Percentiles rank a stretch among this genome's conserved stretches.
Conservation (phyloP, 345 rosid species). For the Kernera saxatilis region DNA sequence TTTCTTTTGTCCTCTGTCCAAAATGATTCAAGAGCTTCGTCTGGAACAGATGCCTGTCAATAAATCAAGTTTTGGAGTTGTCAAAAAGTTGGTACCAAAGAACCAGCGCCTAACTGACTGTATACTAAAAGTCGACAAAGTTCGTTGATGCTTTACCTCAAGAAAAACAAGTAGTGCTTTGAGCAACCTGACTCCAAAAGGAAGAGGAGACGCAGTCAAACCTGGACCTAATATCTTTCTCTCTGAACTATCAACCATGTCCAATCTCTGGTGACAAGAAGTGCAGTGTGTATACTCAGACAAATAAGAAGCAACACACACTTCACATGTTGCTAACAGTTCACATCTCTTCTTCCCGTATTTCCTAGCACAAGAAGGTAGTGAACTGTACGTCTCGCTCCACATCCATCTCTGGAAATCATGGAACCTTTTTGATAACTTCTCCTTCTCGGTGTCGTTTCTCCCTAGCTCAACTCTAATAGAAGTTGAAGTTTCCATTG, state of each 20-base stretch:
- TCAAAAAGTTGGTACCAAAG: constrained; percentile 11
- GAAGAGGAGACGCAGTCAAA: constrained; percentile 45
- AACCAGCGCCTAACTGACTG: not conserved
- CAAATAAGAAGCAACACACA: constrained; percentile 49
- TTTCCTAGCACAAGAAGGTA: constrained; percentile 45
- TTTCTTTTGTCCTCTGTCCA: constrained; percentile 63
- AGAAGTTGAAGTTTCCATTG: constrained; percentile 44
- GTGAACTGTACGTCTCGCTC: constrained; percentile 55
- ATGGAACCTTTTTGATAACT: constrained; percentile 59
- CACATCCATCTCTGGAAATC: constrained; percentile 84
- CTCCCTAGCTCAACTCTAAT: constrained; percentile 77
- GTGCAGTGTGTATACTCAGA: constrained; percentile 52
- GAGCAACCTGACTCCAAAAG: constrained; percentile 68
- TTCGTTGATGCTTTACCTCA: constrained; percentile 51
- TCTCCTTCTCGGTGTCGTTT: constrained; percentile 58
- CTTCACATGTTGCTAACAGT: constrained; percentile 62
- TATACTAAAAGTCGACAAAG: not conserved
- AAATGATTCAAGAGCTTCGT: constrained; percentile 68
- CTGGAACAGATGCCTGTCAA: constrained; percentile 63
- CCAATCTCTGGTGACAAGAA: constrained; percentile 63
- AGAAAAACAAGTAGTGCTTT: constrained; percentile 55
- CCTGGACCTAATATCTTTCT: constrained; percentile 32
- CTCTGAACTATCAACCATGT: constrained; percentile 36
- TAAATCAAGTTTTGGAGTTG: not conserved
- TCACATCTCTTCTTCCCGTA: constrained; percentile 52